phyloP scores from a whole-genome alignment of 768 basidiomycete species.

The Boletus vinaceobasis region DNA sequence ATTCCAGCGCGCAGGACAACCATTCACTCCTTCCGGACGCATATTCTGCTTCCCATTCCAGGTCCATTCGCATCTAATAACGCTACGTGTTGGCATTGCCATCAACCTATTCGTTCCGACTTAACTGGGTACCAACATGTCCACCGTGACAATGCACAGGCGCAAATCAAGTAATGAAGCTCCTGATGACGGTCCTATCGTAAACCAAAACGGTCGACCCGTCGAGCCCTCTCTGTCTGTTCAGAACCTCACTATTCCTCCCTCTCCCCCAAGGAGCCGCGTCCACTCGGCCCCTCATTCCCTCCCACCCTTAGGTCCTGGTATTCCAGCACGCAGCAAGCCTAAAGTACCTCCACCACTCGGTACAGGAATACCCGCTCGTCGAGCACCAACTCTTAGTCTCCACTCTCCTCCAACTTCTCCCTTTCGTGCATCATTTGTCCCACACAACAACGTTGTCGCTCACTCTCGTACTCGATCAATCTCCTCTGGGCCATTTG shows the following conservation, averaged over 20 bases:
- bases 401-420: constrained; percentile 30
- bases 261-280: constrained; percentile 25
- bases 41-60: neutral
- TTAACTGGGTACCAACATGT: constrained; percentile 2
- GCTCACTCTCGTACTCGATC: constrained; percentile 31
- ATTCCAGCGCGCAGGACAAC: constrained; percentile 2
- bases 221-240: neutral
- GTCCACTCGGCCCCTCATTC: constrained; percentile 25
- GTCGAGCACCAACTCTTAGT: constrained; percentile 22
- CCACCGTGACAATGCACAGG: constrained; percentile 31
- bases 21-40: neutral
- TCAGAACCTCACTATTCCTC: constrained; percentile 10
- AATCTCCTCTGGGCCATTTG: constrained; percentile 32
- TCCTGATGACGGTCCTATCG: constrained; percentile 25
- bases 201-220: constrained; percentile 2
- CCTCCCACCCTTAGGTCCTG: constrained; percentile 17
- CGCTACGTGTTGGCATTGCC: neutral
- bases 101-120: neutral
- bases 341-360: constrained; percentile 22
- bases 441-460: constrained; percentile 2
- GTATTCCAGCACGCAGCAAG: constrained; percentile 20
- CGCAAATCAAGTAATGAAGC: constrained; percentile 46
- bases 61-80: neutral
- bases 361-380: constrained; percentile 25
- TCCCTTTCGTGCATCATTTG: constrained; percentile 30